Base-by-base conservation (phyloP, 805 yeast genomes). In the Scheffersomyces ergatensis region DNA sequence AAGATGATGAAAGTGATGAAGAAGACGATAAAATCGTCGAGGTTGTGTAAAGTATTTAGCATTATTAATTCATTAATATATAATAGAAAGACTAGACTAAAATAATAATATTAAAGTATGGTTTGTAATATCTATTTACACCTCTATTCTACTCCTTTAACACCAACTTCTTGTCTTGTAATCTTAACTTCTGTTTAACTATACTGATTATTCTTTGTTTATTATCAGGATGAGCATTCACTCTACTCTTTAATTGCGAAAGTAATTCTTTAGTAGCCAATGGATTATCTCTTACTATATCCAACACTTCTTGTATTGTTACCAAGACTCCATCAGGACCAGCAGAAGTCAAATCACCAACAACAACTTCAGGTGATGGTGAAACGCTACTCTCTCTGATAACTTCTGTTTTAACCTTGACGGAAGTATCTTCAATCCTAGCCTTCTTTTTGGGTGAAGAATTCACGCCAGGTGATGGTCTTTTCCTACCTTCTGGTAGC, bases 221-320 rank as follows among this genome's bases (percentile, higher is more conserved):
- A 59, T 85, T 84, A 40, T 77, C 83, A 25, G 78, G 77, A 58
- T 84, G 84, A 39, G 75, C 72, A 36, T 72, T 74, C 38, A 88
- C 77, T 54, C 85, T 83, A 38, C 71, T 70, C 63, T 75, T 83
- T 53, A 84, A 74, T 39, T 72, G 72, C 37, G 70, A 69, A 41
- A 86, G 77, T 57, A 87, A 72, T 47, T 76, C 84, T 56, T 80
- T 83, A 35, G 82, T 78, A 2, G 83, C 77, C 19, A 78, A 65
- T 11, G 83, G 82, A 36, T 77, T 77, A 44, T 70, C 68, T 14
- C 63, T 67, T 11, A 89, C 81, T 27, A 84, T 75, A 23, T 68
- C 71, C 45, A 83, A 75, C 39, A 90, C 85, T 54, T 88, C 96
- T 36, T 76, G 79, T 26, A 80, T 83, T 0, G 90, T 84, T 14